These are phyloP conservation scores for Globisporangium perplexum DNA, from an alignment of 352 stramenopile species.

Conservation along the genomic window DNA sequence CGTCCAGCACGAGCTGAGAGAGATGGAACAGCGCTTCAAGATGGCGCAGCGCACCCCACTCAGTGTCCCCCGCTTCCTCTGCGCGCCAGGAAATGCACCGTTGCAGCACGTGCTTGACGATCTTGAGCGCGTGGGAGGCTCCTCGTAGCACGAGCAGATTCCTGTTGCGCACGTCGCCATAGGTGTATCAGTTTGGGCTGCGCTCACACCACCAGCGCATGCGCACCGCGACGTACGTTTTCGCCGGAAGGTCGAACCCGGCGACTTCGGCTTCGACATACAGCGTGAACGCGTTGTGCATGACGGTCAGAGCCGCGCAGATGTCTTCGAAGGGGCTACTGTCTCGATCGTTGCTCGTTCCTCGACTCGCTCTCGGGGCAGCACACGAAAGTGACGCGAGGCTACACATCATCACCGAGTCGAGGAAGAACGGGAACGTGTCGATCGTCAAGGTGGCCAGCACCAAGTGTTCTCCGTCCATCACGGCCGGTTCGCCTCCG, in stretches of 20 bases:
- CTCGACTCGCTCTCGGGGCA: conserved; percentile 18
- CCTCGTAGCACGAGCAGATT: conserved; percentile 40
- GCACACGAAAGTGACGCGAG: conserved; percentile 41
- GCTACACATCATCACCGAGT: conserved; percentile 44
- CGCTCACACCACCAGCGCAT: background rate
- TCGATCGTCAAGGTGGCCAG: conserved; percentile 62
- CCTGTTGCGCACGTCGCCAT: background rate
- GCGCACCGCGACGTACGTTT: conserved; percentile 21
- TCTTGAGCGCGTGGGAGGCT: conserved; percentile 31
- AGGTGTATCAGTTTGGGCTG: background rate
- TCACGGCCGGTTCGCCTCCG: conserved; percentile 15
- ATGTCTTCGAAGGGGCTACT: conserved; percentile 35
- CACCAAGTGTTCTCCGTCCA: conserved; percentile 50
- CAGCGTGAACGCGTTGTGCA: conserved; percentile 35
- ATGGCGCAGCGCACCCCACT: conserved; percentile 30
- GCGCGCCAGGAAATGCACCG: conserved; percentile 45
- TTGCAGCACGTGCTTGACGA: conserved; percentile 23
- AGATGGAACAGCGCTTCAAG: conserved; percentile 38
- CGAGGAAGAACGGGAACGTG: conserved; percentile 55
- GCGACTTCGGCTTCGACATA: conserved; percentile 43
- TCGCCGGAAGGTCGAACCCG: conserved; percentile 46
- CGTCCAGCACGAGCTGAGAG: conserved; percentile 20
- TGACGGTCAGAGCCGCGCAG: conserved; percentile 27
- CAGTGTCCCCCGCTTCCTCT: conserved; percentile 25
- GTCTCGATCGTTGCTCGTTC: conserved; percentile 2